Evolutionary conservation across 352 stramenopile genomes (phyloP).

Genomic region (Pythium brassicae): DNA sequence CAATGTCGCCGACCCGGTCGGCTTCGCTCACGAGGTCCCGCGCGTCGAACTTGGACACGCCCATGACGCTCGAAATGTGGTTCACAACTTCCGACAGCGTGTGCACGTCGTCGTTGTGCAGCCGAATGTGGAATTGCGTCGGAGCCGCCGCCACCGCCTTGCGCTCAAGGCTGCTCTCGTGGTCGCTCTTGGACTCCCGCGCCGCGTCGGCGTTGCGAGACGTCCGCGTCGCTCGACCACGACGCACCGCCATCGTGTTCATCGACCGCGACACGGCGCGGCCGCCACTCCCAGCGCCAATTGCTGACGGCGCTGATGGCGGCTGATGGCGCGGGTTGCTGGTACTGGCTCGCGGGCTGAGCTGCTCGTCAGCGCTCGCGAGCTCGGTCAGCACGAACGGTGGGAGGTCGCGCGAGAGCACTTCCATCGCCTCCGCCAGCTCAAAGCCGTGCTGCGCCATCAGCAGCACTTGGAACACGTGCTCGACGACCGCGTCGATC

Average conservation of each 20-base stretch:
- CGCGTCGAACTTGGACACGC: constrained; percentile 47
- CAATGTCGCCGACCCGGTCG: constrained; percentile 53
- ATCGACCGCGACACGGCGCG: constrained; percentile 6
- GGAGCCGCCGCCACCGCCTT: not conserved
- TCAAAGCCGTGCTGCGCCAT: constrained; percentile 66
- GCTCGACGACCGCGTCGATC: constrained; percentile 73
- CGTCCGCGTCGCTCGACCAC: constrained; percentile 6
- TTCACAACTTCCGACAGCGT: constrained; percentile 73
- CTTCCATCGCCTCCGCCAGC: constrained; percentile 61
- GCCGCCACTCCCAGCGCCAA: not conserved
- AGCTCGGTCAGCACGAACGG: constrained; percentile 41
- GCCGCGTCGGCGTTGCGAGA: constrained; percentile 11
- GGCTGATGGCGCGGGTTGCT: not conserved
- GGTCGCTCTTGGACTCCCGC: constrained; percentile 19
- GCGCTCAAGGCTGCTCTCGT: constrained; percentile 3
- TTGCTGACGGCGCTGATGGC: not conserved
- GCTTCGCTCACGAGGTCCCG: constrained; percentile 48
- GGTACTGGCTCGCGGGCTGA: not conserved
- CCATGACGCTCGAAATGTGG: constrained; percentile 47
- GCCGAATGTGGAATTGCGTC: constrained; percentile 49
- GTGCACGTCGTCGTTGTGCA: constrained; percentile 86
- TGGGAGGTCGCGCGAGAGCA: constrained; percentile 60
- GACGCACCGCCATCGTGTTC: constrained; percentile 13
- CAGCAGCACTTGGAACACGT: constrained; percentile 68
- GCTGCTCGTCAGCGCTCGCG: constrained; percentile 9